phyloP scores from a whole-genome alignment of 2,329 filamentous ascomycete species.

The Microsporum audouinii region DNA sequence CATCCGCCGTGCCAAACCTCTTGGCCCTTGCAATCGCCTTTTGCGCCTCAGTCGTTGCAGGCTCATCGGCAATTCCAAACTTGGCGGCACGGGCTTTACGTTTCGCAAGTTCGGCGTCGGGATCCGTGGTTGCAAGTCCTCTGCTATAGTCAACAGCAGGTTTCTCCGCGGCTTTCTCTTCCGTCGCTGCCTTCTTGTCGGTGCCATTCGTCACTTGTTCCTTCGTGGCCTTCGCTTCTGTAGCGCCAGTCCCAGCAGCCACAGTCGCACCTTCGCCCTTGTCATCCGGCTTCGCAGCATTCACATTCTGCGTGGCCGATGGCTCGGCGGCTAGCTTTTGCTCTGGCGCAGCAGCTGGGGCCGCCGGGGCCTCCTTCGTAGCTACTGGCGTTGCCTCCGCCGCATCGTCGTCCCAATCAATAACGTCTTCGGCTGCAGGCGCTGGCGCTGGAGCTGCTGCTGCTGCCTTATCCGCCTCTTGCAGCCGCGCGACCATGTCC shows the following conservation, averaged over 20 bases:
- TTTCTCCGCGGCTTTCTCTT: constrained; percentile 19
- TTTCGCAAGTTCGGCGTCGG: constrained; percentile 38
- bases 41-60: constrained; percentile 31
- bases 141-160: constrained; percentile 30
- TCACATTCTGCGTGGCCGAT: constrained; percentile 29
- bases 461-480: constrained; percentile 37
- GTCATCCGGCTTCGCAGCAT: constrained; percentile 23
- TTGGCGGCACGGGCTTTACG: constrained; percentile 40
- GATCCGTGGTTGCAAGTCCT: constrained; percentile 33
- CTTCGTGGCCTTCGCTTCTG: constrained; percentile 11
- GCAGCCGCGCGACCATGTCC: constrained; percentile 38
- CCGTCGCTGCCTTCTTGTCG: constrained; percentile 12
- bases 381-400: constrained; percentile 25
- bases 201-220: constrained; percentile 15
- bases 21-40: constrained; percentile 38
- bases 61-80: constrained; percentile 36
- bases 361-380: constrained; percentile 28
- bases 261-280: constrained; percentile 6
- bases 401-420: constrained; percentile 35
- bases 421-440: constrained; percentile 29
- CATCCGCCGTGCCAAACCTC: constrained; percentile 32
- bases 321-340: constrained; percentile 30
- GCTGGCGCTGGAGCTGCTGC: constrained; percentile 11
- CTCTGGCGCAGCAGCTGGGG: constrained; percentile 31
- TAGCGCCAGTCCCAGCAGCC: constrained; percentile 9